These are phyloP conservation scores for Wickerhamiella brachini DNA, from an alignment of 805 yeast genomes.

Conservation along the genomic window DNA sequence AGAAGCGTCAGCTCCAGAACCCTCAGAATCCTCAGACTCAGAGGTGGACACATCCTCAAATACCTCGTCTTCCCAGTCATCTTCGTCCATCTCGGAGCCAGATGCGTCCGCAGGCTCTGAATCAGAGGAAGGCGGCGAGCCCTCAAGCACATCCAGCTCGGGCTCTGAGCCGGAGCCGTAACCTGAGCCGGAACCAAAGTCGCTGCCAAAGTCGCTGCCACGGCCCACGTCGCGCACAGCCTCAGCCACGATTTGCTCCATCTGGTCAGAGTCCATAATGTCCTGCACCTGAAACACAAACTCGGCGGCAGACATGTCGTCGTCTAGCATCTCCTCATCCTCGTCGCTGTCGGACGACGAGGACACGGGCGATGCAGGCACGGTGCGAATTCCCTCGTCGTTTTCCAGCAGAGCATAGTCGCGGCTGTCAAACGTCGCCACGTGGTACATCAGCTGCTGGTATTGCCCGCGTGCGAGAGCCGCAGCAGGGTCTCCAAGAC, in stretches of 20 bases:
- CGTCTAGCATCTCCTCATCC: not conserved
- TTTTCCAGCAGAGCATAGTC: not conserved
- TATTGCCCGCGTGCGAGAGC: not conserved
- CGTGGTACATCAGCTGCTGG: not conserved
- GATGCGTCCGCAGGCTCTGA: not conserved
- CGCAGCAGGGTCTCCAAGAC: not conserved
- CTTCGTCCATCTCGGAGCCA: not conserved
- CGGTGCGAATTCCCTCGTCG: not conserved
- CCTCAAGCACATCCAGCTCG: not conserved
- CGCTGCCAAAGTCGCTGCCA: too few species aligned
- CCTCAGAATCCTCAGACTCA: slow-evolving; percentile 17
- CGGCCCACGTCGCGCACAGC: not conserved
- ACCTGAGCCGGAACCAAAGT: too few species aligned
- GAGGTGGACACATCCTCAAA: not conserved
- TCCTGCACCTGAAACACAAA: not conserved
- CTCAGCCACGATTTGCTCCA: not conserved
- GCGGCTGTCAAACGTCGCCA: not conserved
- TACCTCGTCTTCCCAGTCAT: not conserved
- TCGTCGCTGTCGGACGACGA: not conserved
- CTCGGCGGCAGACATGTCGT: not conserved
- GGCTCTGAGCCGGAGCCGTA: not conserved
- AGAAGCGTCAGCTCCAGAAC: too few species aligned
- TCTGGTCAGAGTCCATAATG: not conserved
- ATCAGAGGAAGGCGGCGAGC: not conserved
- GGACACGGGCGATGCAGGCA: not conserved